phyloP scores from a whole-genome alignment of 306 rosid genomes.

The Argentina anserina region DNA sequence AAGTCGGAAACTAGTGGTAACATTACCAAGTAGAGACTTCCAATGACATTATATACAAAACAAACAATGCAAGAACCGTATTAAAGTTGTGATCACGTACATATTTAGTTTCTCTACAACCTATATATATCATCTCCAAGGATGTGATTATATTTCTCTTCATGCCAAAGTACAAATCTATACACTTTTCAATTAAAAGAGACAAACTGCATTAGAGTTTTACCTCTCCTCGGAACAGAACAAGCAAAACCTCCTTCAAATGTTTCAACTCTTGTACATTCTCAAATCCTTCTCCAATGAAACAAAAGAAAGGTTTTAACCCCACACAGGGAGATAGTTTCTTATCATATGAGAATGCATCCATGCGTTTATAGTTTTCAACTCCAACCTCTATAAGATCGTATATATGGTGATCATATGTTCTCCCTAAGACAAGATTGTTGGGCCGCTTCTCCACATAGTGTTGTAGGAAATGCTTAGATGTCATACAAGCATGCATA shows the following conservation, averaged over 20 bases:
- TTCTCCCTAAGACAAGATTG: constrained; percentile 83
- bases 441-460: constrained; percentile 93
- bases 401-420: constrained; percentile 79
- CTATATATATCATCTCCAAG: constrained; percentile 37
- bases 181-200: not conserved
- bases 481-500: no score
- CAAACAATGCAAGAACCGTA: no score
- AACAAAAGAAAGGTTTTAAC: constrained; percentile 75
- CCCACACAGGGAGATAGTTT: constrained; percentile 74
- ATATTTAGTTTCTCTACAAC: constrained; percentile 75
- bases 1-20: no score
- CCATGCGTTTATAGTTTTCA: constrained; percentile 71
- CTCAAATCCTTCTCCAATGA: constrained; percentile 90
- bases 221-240: constrained; percentile 87
- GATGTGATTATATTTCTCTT: constrained; percentile 7
- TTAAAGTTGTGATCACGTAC: no score
- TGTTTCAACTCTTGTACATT: constrained; percentile 62
- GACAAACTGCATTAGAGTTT: not conserved
- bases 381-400: constrained; percentile 88
- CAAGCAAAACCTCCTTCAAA: constrained; percentile 84
- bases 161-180: not conserved
- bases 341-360: constrained; percentile 61
- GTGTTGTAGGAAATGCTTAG: no score
- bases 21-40: no score
- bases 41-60: no score